Conservation (phyloP, 2,329 filamentous ascomycete species). For the Teratosphaeria destructans region DNA sequence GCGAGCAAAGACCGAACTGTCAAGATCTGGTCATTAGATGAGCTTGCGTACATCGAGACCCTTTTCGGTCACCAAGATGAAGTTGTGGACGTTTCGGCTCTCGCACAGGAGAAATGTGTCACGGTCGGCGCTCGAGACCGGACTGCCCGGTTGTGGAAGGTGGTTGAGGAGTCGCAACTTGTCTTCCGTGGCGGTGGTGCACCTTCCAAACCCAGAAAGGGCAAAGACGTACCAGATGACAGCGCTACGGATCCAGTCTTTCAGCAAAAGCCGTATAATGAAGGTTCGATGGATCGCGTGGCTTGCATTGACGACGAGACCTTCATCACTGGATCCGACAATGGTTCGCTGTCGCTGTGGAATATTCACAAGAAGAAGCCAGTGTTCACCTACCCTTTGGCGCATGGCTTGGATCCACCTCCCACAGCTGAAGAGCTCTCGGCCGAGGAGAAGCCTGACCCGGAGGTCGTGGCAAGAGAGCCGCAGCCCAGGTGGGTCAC, state of each 20-base stretch:
- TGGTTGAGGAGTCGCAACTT: constrained; percentile 87
- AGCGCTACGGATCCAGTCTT: constrained; percentile 23
- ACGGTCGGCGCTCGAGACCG: constrained; percentile 85
- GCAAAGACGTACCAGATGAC: constrained; percentile 9
- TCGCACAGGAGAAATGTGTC: constrained; percentile 79
- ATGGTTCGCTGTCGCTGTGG: constrained; percentile 79
- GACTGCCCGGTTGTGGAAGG: constrained; percentile 90
- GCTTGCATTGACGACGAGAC: constrained; percentile 79
- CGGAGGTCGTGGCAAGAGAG: constrained; percentile 35
- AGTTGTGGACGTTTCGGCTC: constrained; percentile 71
- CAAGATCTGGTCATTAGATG: constrained; percentile 89
- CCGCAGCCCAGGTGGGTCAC: constrained; percentile 72
- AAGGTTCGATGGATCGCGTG: constrained; percentile 86
- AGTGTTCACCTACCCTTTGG: constrained; percentile 64
- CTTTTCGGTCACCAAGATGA: constrained; percentile 93
- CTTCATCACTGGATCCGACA: constrained; percentile 91
- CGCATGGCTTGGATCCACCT: constrained; percentile 74
- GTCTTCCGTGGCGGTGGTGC: constrained; percentile 78
- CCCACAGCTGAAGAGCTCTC: constrained; percentile 54
- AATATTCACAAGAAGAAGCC: constrained; percentile 91
- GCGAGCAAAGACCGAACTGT: constrained; percentile 84
- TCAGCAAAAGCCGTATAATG: constrained; percentile 39
- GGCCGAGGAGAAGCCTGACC: constrained; percentile 57
- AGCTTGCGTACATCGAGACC: constrained; percentile 88
- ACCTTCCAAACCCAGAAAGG: constrained; percentile 14